phyloP scores from a whole-genome alignment of 768 basidiomycete genomes.

The Lactifluus pinguis region DNA sequence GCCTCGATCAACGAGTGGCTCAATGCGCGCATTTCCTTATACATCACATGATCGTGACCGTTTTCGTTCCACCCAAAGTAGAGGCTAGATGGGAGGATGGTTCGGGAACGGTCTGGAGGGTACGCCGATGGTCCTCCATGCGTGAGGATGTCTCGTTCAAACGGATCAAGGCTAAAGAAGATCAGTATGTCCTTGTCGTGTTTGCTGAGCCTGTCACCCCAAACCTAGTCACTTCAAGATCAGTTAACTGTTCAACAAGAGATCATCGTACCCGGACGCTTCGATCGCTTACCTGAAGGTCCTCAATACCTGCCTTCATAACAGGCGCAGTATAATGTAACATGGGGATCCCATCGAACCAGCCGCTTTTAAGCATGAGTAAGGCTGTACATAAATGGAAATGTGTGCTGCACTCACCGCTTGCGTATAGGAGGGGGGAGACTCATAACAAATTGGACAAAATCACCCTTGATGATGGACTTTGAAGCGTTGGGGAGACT shows the following conservation, averaged over 20 bases:
- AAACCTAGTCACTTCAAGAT: slow-evolving; percentile 29
- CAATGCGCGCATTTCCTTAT: neutral
- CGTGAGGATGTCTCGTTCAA: slow-evolving; percentile 4
- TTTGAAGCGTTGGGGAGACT: slow-evolving; percentile 28
- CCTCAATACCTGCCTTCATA: neutral
- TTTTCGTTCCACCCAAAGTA: slow-evolving; percentile 36
- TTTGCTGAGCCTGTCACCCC: slow-evolving; percentile 30
- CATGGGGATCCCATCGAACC: neutral
- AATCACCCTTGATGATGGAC: slow-evolving; percentile 29
- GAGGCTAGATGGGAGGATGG: slow-evolving; percentile 7
- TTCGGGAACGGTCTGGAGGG: slow-evolving; percentile 16
- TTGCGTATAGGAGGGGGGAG: slow-evolving; percentile 24
- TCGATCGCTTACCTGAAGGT: neutral
- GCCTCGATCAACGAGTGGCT: neutral
- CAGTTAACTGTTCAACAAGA: too few relatives aligned
- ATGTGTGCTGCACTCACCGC: neutral
- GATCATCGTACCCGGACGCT: neutral
- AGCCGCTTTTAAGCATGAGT: slow-evolving; percentile 6
- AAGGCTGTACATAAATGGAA: neutral
- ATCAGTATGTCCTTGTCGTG: slow-evolving; percentile 31
- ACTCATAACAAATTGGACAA: slow-evolving; percentile 28
- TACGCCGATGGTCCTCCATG: slow-evolving; percentile 16
- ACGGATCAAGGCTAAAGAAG: slow-evolving; percentile 32
- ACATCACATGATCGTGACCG: slow-evolving; percentile 26
- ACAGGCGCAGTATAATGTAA: neutral